phyloP scores from a whole-genome alignment of 345 rosid species.

The Erucastrum elatum region DNA sequence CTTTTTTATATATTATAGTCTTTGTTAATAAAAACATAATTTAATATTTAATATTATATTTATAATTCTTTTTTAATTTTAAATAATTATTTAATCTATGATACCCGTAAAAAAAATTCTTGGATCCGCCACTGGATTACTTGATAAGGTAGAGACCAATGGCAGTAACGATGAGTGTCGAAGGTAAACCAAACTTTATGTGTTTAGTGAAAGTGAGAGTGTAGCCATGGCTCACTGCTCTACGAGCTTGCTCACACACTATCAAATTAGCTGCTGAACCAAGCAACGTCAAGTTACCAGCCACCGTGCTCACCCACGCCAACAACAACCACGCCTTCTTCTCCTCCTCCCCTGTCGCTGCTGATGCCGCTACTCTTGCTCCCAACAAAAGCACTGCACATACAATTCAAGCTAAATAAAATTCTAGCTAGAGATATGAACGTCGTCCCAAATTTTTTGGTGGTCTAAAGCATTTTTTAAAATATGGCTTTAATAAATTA shows the following conservation, averaged over 20 bases:
- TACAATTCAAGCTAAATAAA: neutral
- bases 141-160: constrained; percentile 60
- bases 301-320: constrained; percentile 88
- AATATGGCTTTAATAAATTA: no score
- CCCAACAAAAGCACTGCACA: constrained; percentile 73
- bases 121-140: constrained; percentile 2
- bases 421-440: neutral
- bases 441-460: no score
- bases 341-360: constrained; percentile 53
- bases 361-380: constrained; percentile 68
- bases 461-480: no score
- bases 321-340: constrained; percentile 84
- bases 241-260: constrained; percentile 80
- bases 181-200: constrained; percentile 73
- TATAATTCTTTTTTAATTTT: no score
- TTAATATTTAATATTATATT: no score
- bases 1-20: no score
- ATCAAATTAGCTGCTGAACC: constrained; percentile 75
- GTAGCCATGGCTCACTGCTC: constrained; percentile 54
- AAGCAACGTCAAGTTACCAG: constrained; percentile 76
- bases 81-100: no score
- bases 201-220: constrained; percentile 70
- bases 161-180: constrained; percentile 65
- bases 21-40: no score
- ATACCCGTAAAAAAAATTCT: no score